Conservation (phyloP, 208 protist species). For the Leptomonas pyrrhocoris region DNA sequence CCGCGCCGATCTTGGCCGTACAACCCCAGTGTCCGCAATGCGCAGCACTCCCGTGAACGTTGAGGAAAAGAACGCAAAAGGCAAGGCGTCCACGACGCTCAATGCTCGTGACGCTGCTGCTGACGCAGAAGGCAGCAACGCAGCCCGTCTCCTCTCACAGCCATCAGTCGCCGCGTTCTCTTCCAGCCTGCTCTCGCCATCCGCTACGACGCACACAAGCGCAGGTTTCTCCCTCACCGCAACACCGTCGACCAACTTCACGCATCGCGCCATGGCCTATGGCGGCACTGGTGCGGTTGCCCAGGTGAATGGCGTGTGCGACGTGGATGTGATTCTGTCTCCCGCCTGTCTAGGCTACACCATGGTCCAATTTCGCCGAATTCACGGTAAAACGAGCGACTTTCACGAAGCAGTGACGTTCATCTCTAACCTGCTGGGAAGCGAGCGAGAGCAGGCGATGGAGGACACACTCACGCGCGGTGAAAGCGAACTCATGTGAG, state of each 20-base stretch:
- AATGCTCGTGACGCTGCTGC: background rate
- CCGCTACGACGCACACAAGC: background rate
- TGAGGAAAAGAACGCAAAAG: background rate
- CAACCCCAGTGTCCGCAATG: background rate
- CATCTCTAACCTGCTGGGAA: slow-evolving; percentile 73
- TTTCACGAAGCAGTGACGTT: slow-evolving; percentile 88
- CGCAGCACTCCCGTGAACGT: background rate
- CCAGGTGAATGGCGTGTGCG: slow-evolving; percentile 67
- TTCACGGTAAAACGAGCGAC: slow-evolving; percentile 82
- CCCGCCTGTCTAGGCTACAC: slow-evolving; percentile 80
- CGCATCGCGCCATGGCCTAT: slow-evolving; percentile 60
- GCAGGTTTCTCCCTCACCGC: background rate
- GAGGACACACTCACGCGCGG: slow-evolving; percentile 82
- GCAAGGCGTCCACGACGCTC: background rate
- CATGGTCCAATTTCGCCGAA: slow-evolving; percentile 76
- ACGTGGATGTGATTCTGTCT: slow-evolving; percentile 81
- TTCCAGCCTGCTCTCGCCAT: background rate
- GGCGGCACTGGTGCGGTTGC: slow-evolving; percentile 45
- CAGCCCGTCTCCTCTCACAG: background rate
- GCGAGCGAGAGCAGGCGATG: slow-evolving; percentile 81
- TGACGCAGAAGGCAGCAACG: background rate
- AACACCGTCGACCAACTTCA: slow-evolving; percentile 23
- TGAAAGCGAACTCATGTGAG: slow-evolving; percentile 85
- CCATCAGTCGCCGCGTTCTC: background rate
- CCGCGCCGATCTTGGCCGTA: background rate